Evolutionary conservation across 352 stramenopile species (phyloP).

Genomic region (Phytophthora macrochlamydospora): DNA sequence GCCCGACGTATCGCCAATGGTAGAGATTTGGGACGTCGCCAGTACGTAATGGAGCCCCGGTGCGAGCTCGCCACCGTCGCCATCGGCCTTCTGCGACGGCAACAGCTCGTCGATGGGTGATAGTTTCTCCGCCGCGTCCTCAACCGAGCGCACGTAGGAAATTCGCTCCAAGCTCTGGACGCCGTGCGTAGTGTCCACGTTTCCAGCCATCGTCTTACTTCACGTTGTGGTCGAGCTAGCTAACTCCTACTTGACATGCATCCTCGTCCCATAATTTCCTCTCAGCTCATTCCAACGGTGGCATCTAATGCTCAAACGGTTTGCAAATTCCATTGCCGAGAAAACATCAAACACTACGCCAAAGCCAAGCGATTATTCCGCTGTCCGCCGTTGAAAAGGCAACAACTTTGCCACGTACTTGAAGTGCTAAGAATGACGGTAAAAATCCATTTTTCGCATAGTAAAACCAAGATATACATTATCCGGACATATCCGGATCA

Average conservation of each 20-base stretch:
- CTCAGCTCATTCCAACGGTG: neutral
- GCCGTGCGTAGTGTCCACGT: conserved; percentile 14
- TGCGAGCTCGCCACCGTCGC: conserved; percentile 9
- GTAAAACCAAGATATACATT: neutral
- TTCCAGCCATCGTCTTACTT: conserved; percentile 14
- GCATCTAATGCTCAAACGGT: neutral
- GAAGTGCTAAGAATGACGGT: conserved; percentile 9
- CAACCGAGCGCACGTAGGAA: conserved; percentile 20
- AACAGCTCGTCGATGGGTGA: neutral
- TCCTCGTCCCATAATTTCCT: conserved; percentile 23
- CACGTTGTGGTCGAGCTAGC: neutral
- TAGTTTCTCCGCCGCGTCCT: conserved; percentile 7
- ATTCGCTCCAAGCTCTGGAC: conserved; percentile 27
- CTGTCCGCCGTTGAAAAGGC: neutral
- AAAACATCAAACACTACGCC: neutral
- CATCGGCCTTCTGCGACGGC: conserved; percentile 16
- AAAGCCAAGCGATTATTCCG: conserved; percentile 14
- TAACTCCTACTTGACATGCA: neutral
- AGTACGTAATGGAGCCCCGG: conserved; percentile 33
- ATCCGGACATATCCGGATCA: conserved; percentile 13
- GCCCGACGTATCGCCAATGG: conserved; percentile 52
- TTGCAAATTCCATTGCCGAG: neutral
- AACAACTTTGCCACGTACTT: conserved; percentile 9
- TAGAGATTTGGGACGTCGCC: conserved; percentile 62
- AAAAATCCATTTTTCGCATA: conserved; percentile 9